Evolutionary conservation across 768 basidiomycete species (phyloP), one percentile per base, ranked within the genome.

Genomic region (Gymnopilus junonius): DNA sequence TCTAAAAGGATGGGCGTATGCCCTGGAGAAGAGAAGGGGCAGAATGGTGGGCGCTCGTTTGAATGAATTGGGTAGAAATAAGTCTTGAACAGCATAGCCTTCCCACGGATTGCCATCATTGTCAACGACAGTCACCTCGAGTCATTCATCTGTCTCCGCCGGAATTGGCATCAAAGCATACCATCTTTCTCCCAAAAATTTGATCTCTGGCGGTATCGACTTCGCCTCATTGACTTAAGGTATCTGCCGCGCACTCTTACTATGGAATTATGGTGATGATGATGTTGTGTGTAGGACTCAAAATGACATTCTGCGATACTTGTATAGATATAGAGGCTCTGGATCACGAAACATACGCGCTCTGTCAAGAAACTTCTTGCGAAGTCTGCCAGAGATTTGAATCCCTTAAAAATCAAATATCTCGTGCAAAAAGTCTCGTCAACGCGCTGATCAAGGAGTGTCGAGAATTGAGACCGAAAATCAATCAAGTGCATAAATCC

Each of bases 1-100:
- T 23, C 8, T 21, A 17, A 20, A n/a, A 6, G 29, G 35, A n/a
- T 25, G 55, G 61, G 56, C 40, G 37, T 48, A 54, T 14, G 50
- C 56, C 56, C 62, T 43, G 10, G 51, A 40, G 27, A 58, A 27
- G 8, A 54, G 39, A 5, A 58, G 27, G 43, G 62, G 21, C 25
- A 58, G 55, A 39, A 57, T 63, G 50, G 50, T 58, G 57, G 57
- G 29, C 45, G 17, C n/a, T n/a, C n/a, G n/a, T n/a, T n/a, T 3
- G 43, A 35, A 35, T 15, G n/a, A 29, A n/a, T 32, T 29, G 17
- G n/a, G 48, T 51, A 50, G 48, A 50, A 50, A 50, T 50, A 50
- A 10, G 21, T 12, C 12, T 1, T 48, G 29, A 29, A 8, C 48
- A 15, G 27, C 45, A 48, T 48, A 25, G 1, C 23, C 48, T 51